Evolutionary conservation across 306 rosid genomes (phyloP).

Genomic region (Dalbergia cochinchinensis): DNA sequence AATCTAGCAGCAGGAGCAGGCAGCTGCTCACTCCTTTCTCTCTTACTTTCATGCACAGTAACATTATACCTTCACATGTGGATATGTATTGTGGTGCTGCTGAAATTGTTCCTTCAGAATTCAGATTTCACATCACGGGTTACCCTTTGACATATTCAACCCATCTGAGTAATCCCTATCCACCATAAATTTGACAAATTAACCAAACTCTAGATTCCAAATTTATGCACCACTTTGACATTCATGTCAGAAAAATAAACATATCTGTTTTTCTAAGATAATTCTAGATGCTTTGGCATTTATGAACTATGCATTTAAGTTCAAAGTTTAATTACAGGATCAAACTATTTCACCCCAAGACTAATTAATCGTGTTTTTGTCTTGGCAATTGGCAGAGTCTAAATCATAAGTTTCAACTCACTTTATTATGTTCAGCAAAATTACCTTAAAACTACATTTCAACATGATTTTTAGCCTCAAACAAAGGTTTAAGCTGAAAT

Average conservation of each 20-base stretch:
- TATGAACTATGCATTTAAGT: not conserved
- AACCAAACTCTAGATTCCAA: slow-evolving; percentile 18
- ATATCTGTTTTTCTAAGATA: too few species aligned
- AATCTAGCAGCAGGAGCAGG: slow-evolving; percentile 4
- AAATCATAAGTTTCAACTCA: too few species aligned
- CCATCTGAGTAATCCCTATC: slow-evolving; percentile 2
- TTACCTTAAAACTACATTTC: too few species aligned
- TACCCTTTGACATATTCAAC: slow-evolving; percentile 16
- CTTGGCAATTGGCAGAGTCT: too few species aligned
- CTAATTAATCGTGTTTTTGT: too few species aligned
- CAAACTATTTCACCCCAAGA: not conserved
- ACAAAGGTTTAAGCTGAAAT: too few species aligned
- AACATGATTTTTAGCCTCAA: too few species aligned
- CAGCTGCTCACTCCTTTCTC: not conserved
- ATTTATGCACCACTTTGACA: not conserved
- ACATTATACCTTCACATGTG: slow-evolving; percentile 36
- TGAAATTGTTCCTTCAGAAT: slow-evolving; percentile 21
- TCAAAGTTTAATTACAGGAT: not conserved
- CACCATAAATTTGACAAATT: slow-evolving; percentile 21
- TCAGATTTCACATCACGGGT: slow-evolving; percentile 49
- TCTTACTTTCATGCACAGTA: slow-evolving; percentile 47
- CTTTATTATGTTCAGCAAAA: too few species aligned
- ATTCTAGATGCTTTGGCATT: not conserved
- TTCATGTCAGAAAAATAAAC: slow-evolving; percentile 26
- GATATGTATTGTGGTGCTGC: not conserved